These are phyloP conservation scores for Arthrobotrys entomopaga DNA, from an alignment of 2,329 filamentous ascomycete genomes.

Conservation along the genomic window DNA sequence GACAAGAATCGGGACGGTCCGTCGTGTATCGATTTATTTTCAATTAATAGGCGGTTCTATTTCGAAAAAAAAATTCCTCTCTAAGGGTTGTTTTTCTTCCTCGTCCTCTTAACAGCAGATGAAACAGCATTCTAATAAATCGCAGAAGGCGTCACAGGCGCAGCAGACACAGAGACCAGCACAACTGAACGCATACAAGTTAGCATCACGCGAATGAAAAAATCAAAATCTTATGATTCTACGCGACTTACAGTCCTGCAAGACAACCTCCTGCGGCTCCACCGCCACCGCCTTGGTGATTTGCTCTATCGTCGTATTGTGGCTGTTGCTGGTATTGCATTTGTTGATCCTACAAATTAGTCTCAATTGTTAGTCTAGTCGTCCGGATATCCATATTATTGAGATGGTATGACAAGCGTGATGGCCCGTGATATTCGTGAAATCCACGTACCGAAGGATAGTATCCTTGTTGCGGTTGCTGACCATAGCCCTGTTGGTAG, in stretches of 20 bases:
- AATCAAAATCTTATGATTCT: neutral
- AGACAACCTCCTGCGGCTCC: slow-evolving; percentile 46
- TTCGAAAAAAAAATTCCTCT: neutral
- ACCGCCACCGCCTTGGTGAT: slow-evolving; percentile 7
- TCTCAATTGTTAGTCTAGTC: slow-evolving; percentile 17
- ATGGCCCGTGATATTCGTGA: neutral
- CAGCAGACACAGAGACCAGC: slow-evolving; percentile 51
- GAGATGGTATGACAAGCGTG: neutral
- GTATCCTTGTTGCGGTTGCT: slow-evolving; percentile 45
- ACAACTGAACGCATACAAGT: slow-evolving; percentile 20
- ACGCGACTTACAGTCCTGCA: slow-evolving; percentile 41
- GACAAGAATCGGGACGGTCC: too few relatives aligned
- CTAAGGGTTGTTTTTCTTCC: neutral
- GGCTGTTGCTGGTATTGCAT: slow-evolving; percentile 54
- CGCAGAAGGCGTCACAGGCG: slow-evolving; percentile 41
- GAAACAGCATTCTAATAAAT: slow-evolving; percentile 51
- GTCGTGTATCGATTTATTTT: too few relatives aligned
- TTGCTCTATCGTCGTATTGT: slow-evolving; percentile 39
- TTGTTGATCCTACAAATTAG: slow-evolving; percentile 28
- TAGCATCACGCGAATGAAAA: slow-evolving; percentile 12
- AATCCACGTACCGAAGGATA: slow-evolving; percentile 46
- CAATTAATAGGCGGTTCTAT: neutral
- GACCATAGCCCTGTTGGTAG: slow-evolving; percentile 52
- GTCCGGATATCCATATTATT: neutral
- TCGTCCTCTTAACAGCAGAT: slow-evolving; percentile 49